Evolutionary conservation across 2,329 filamentous ascomycete species (phyloP).

Genomic region (Botrytis pseudocinerea): DNA sequence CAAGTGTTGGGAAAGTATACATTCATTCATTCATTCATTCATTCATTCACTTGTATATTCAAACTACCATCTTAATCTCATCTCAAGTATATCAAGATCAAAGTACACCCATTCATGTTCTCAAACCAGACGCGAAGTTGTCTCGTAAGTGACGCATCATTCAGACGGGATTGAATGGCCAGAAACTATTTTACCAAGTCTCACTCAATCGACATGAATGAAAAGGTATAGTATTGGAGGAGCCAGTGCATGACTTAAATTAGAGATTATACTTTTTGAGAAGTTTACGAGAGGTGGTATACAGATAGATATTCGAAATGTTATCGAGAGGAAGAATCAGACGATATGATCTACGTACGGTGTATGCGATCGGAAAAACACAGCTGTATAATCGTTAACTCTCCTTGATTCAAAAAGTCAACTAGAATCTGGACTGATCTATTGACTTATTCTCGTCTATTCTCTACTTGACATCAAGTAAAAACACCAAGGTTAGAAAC

Average conservation of each 20-base stretch:
- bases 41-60: rapidly evolving
- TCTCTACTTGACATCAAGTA: not conserved
- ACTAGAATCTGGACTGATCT: not conserved
- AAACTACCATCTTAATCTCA: not conserved
- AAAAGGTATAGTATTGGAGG: not conserved
- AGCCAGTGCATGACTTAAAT: no score
- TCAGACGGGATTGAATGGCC: not conserved
- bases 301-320: not conserved
- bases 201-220: no score
- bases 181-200: not conserved
- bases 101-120: not conserved
- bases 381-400: not conserved
- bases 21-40: not conserved
- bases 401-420: not conserved
- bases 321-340: not conserved
- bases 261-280: no score
- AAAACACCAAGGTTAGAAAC: not conserved
- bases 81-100: not conserved
- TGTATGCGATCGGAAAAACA: not conserved
- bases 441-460: not conserved
- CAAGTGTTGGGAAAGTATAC: not conserved
- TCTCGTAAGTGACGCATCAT: not conserved
- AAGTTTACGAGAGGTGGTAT: not conserved
- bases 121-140: not conserved
- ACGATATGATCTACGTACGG: not conserved